Evolutionary conservation across 2,329 filamentous ascomycete genomes (phyloP).

Genomic region (Plenodomus lindquistii): DNA sequence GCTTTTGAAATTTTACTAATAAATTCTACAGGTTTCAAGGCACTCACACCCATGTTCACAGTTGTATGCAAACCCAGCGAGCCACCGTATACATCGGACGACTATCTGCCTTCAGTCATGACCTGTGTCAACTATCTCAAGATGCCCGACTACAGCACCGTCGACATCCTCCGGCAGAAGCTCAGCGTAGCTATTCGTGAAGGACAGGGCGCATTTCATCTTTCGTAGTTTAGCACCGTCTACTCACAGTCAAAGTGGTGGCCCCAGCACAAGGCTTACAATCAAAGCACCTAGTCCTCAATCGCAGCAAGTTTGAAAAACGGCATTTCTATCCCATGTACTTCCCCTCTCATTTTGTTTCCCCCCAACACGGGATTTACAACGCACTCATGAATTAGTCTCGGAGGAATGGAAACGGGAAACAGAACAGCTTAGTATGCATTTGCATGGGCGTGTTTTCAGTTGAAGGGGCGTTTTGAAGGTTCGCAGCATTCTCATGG

Average conservation of each 20-base stretch:
- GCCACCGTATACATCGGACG: conserved; percentile 87
- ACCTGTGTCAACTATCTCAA: conserved; percentile 99
- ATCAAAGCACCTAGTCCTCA: no score
- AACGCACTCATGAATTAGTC: no score
- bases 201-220: conserved; percentile 95
- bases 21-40: conserved; percentile 77
- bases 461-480: no score
- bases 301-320: no score
- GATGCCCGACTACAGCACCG: conserved; percentile 85
- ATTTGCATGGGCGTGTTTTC: no score
- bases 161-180: conserved; percentile 76
- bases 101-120: conserved; percentile 99
- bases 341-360: no score
- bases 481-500: no score
- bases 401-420: no score
- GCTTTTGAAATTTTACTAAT: not conserved
- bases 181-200: conserved; percentile 87
- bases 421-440: no score
- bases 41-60: conserved; percentile 96
- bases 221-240: conserved; percentile 63
- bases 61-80: conserved; percentile 99
- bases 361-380: no score
- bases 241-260: not conserved
- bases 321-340: no score
- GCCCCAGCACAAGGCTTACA: no score